Evolutionary conservation across 257 asterid genomes (phyloP), one percentile per base, ranked within the genome.

Genomic region (Mentha longifolia): DNA sequence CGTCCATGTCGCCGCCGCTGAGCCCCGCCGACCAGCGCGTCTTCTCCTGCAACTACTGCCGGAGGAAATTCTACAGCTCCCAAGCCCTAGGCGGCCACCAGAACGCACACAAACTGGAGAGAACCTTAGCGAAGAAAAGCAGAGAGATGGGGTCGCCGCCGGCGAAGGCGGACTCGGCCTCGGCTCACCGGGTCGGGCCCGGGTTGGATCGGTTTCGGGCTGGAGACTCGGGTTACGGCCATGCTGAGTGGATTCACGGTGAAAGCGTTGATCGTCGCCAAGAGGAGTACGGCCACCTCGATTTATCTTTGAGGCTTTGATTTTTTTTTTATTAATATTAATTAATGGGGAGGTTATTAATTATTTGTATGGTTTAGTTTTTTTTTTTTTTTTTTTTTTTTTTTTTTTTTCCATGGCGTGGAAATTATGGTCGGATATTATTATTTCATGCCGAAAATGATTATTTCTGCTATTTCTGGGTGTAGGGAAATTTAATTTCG

Each of bases 51-150:
- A 88, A 85, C 65, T 92, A 82, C 77, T 92, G 98, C 81, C 67
- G 87, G 37, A 80, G 93, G 30, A 89, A 86, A 65, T 92, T 92
- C 68, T 87, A 86, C 65, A 92, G 98, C 22, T 92, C 98, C 11
- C 98, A 89, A 67, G 98, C 98, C 0, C 86, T 92, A 3, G 96
- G 96, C n/a, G 98, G 98, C 4, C 98, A 92, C 74, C 98, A 92
- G 54, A 92, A 92, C 58, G 98, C 98, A 4, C 98, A 92, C 74
- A 92, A 92, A 65, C 86, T 89, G 30, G 98, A 92, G 84, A 80
- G 98, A 65, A 86, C 94, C 28, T 61, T 92, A 19, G 96, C 93
- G 14, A 92, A 89, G 82, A 91, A 87, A 71, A 91, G 92, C 78
- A 74, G 92, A 63, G 92, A 88, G 69, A 58, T 85, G 25, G 25